Base-by-base conservation (phyloP, 129 eudicot species). In the Centaurea solstitialis region DNA sequence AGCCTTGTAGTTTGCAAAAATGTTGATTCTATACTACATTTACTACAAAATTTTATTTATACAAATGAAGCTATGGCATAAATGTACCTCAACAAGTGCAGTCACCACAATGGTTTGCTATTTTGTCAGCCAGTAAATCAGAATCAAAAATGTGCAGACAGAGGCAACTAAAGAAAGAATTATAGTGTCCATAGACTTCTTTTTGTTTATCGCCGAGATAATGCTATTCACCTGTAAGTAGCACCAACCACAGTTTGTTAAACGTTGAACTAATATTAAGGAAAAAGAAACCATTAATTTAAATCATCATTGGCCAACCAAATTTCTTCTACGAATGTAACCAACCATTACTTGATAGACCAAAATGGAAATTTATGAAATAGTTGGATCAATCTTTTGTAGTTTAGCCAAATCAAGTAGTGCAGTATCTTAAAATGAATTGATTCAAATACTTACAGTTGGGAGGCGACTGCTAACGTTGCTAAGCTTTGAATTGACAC, bases 391-490 rank as follows among this genome's bases (percentile, higher is more conserved):
- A 24, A 23, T 28, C 77, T 15, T 73, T 45, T 2, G 39, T 74
- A 15, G 23, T 5, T 21, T 21, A 62, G 21, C 6, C 2, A 47
- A 74, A 74, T 45, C 33, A 74, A 45, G 18, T 74, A 13, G 26
- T 12, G 65, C 12, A 10, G 6, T 74, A 22, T 6, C n/a, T 33
- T 22, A 4, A 5, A 59, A 28, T 26, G 7, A 76, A 57, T 4
- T 23, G 7, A 73, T 13, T 69, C n/a, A 10, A 22, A 39, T 26
- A 26, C 96, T 82, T 91, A 95, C 99, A 77, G 93, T 86, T 40
- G 99, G 99, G 64, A 95, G 94, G 59, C 99, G 98, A 81, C 99
- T 92, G 87, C 97, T 83, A 76, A 95, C 92, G 77, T 95, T 95
- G 85, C 97, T 89, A 85, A 95, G 94, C 84, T 95, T 92, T 57